A percentile compares a stretch with the other conserved stretches of the same genome.
phyloP scores from a whole-genome alignment of 352 stramenopile species.

The Globisporangium polare region DNA sequence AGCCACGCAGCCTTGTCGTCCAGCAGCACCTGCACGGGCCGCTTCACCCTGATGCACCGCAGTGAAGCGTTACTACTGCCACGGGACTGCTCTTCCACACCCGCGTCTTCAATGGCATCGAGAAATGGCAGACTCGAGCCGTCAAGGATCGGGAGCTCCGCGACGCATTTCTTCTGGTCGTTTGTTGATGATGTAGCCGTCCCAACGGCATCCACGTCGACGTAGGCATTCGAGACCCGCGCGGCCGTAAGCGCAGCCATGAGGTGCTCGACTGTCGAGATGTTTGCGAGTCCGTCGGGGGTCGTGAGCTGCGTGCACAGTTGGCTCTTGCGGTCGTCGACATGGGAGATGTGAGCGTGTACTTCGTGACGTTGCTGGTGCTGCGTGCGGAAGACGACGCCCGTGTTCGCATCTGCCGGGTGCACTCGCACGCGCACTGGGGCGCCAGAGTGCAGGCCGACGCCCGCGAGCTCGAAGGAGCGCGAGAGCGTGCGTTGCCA shows the following conservation, averaged over 20 bases:
- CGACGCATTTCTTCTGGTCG: constrained; percentile 3
- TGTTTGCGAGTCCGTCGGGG: constrained; percentile 16
- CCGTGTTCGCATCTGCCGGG: constrained; percentile 25
- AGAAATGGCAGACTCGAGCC: constrained; percentile 53
- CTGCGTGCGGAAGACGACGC: constrained; percentile 29
- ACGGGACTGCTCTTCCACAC: constrained; percentile 26
- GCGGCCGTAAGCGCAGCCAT: constrained; percentile 55
- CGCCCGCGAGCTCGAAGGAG: constrained; percentile 43
- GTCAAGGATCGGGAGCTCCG: constrained; percentile 66
- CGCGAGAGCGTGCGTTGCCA: constrained; percentile 52
- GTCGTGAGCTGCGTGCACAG: constrained; percentile 54
- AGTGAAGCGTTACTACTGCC: constrained; percentile 2
- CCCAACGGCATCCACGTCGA: constrained; percentile 21
- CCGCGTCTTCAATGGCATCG: constrained; percentile 29
- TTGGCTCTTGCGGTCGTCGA: constrained; percentile 39
- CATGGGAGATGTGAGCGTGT: constrained; percentile 26
- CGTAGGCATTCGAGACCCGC: constrained; percentile 37
- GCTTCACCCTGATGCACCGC: constrained; percentile 33
- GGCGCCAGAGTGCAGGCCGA: constrained; percentile 57
- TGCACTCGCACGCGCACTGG: constrained; percentile 28
- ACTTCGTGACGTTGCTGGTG: constrained; percentile 13
- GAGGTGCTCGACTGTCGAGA: constrained; percentile 65
- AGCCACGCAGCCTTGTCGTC: constrained; percentile 68
- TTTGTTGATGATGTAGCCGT: neutral
- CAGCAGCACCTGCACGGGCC: constrained; percentile 54